Conservation (phyloP, 2,329 filamentous ascomycete genomes). For the Amesomyces nigricolor region DNA sequence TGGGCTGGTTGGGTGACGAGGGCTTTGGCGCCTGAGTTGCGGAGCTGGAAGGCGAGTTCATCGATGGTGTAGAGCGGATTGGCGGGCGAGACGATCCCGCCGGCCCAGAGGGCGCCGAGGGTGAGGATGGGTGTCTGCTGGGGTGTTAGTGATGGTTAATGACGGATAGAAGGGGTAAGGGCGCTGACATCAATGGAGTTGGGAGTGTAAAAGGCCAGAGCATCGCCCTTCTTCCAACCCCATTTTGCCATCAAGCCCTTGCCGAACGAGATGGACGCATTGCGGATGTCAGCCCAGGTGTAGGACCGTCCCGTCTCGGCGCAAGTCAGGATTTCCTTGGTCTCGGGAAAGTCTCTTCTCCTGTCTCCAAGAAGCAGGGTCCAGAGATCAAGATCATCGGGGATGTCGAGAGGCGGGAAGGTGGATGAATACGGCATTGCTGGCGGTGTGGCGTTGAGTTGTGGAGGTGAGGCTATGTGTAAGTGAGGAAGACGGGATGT, state of each 20-base stretch:
- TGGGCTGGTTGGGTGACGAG: conserved; percentile 67
- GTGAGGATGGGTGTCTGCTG: conserved; percentile 58
- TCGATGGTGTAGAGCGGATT: conserved; percentile 82
- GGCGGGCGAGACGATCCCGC: conserved; percentile 74
- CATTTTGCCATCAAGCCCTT: conserved; percentile 68
- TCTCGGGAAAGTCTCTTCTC: conserved; percentile 19
- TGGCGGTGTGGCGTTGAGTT: conserved; percentile 8
- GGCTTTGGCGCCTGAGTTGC: conserved; percentile 68
- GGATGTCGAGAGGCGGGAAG: conserved; percentile 62
- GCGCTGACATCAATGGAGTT: conserved; percentile 65
- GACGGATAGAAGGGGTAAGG: background rate
- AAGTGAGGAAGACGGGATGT: background rate
- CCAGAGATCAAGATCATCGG: conserved; percentile 68
- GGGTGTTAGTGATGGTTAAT: background rate
- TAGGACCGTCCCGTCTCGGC: conserved; percentile 62
- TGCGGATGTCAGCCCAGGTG: conserved; percentile 63
- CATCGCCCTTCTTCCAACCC: conserved; percentile 78
- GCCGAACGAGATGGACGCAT: conserved; percentile 67
- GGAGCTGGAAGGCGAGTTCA: conserved; percentile 79
- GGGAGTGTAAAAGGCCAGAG: conserved; percentile 74
- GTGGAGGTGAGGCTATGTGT: background rate
- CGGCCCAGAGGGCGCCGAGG: conserved; percentile 78
- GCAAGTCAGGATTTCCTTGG: conserved; percentile 70
- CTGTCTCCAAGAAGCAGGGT: conserved; percentile 64
- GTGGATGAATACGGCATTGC: conserved; percentile 66